Percentiles rank a stretch among this genome's conserved stretches.
These are phyloP conservation scores for Millerozyma acaciae DNA, from an alignment of 805 yeast genomes.

Conservation along the genomic window DNA sequence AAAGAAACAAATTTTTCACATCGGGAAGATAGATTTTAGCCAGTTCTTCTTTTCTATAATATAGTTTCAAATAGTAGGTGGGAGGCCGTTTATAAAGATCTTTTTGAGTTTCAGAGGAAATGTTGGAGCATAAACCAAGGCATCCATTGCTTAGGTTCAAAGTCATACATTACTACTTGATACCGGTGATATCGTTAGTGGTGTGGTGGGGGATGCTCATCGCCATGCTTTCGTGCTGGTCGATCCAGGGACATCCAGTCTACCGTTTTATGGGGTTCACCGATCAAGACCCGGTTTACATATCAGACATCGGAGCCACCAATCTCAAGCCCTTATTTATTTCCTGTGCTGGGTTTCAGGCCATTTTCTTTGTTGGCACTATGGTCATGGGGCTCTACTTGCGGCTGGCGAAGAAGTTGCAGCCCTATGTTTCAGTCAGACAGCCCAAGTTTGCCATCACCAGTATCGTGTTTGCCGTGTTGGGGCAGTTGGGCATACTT, in stretches of 20 bases:
- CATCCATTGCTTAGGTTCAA: slow-evolving; percentile 24
- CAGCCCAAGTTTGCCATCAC: slow-evolving; percentile 44
- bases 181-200: slow-evolving; percentile 64
- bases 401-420: slow-evolving; percentile 53
- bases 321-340: slow-evolving; percentile 82
- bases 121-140: slow-evolving; percentile 4
- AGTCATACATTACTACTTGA: slow-evolving; percentile 46
- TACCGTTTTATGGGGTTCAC: slow-evolving; percentile 49
- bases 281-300: slow-evolving; percentile 55
- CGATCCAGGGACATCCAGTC: slow-evolving; percentile 71
- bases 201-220: slow-evolving; percentile 93
- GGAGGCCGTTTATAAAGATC: no score
- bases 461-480: slow-evolving; percentile 40
- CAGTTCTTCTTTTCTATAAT: no score
- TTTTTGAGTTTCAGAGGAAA: no score
- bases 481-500: slow-evolving; percentile 71
- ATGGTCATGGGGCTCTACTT: slow-evolving; percentile 59
- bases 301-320: slow-evolving; percentile 87
- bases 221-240: slow-evolving; percentile 76
- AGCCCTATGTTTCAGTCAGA: slow-evolving; percentile 43
- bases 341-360: slow-evolving; percentile 72
- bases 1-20: no score
- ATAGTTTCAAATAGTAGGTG: no score
- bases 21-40: no score
- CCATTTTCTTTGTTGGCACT: slow-evolving; percentile 64